phyloP scores from a whole-genome alignment of 306 rosid species.

The Biancaea sappan region DNA sequence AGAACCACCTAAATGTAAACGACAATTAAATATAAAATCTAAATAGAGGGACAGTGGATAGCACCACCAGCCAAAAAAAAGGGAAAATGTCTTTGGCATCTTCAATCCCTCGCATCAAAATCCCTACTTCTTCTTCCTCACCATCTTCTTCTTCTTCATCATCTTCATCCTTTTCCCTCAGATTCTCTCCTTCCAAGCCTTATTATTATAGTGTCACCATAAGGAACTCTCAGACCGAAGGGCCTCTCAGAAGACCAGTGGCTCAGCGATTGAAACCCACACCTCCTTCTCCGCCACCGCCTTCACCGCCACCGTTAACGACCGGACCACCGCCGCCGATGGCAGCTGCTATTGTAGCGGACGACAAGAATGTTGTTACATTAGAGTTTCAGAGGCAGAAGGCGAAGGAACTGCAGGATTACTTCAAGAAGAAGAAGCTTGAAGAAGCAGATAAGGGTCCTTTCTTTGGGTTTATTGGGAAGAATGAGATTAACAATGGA shows the following conservation, averaged over 20 bases:
- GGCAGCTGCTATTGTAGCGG: slow-evolving; percentile 33
- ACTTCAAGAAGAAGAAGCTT: slow-evolving; percentile 88
- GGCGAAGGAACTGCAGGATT: slow-evolving; percentile 97
- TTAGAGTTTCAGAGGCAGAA: slow-evolving; percentile 93
- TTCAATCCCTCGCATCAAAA: slow-evolving; percentile 70
- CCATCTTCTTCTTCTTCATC: slow-evolving; percentile 51
- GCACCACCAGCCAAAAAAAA: neutral
- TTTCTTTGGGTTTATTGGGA: slow-evolving; percentile 80
- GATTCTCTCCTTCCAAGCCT: slow-evolving; percentile 53
- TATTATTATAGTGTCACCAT: slow-evolving; percentile 36
- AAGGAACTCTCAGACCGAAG: slow-evolving; percentile 79
- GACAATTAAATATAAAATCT: neutral
- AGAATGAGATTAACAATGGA: slow-evolving; percentile 87
- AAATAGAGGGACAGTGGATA: neutral
- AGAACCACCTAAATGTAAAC: neutral
- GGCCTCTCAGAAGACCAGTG: slow-evolving; percentile 90
- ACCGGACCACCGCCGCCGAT: slow-evolving; percentile 32
- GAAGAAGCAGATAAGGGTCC: slow-evolving; percentile 82
- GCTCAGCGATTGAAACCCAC: slow-evolving; percentile 74
- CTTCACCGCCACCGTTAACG: slow-evolving; percentile 23
- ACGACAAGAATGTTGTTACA: slow-evolving; percentile 58
- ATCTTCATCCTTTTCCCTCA: slow-evolving; percentile 39
- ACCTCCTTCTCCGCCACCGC: slow-evolving; percentile 57
- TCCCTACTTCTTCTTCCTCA: slow-evolving; percentile 60
- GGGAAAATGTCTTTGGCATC: slow-evolving; percentile 80